Base-by-base conservation (phyloP, 2,329 filamentous ascomycete genomes). In the Trichoderma endophyticum region DNA sequence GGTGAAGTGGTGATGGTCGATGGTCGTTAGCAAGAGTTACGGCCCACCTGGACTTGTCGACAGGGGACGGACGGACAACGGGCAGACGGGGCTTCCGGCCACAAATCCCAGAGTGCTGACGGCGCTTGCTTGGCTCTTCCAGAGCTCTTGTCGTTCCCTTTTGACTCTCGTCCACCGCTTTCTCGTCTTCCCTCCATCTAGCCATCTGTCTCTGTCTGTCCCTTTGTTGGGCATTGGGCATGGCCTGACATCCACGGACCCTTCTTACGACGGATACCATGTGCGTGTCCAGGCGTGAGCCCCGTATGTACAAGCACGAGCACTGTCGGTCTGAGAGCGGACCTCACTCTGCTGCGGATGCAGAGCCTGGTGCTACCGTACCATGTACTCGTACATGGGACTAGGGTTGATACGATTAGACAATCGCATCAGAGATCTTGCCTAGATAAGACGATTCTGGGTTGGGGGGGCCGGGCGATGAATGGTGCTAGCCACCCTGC, bases 21-120 rank as follows among this genome's bases (percentile, higher is more conserved):
- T 71, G 63, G 56, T 71, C 70, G 59, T 68, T 67, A 61, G 65
- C 54, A 72, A 54, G 36, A 54, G 48, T 43, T 65, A 18, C 61
- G 56, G 21, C 65, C 63, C 64, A 62, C 54, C 65, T 60, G 60
- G 64, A 36, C 57, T 34, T 70, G 67, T 70, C 60, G 71, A 70
- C 71, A 72, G 71, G 71, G 71, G 66, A 64, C 61, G 60, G 71
- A 66, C 71, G 60, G 67, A 71, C 66, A 70, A 72, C 71, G 71
- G 71, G 67, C 71, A 72, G 71, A 70, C 71, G 71, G 71, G 71
- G 71, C 71, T 70, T 72, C 71, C 71, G 67, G 71, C 67, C 67
- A 64, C 70, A 69, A 63, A 69, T 67, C 64, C 60, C 69, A 71
- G 69, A 68, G 71, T 66, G 71, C 71, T 72, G 71, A 72, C 71